Conservation (phyloP, 305 asterid species). For the Fraxinus albicans region DNA sequence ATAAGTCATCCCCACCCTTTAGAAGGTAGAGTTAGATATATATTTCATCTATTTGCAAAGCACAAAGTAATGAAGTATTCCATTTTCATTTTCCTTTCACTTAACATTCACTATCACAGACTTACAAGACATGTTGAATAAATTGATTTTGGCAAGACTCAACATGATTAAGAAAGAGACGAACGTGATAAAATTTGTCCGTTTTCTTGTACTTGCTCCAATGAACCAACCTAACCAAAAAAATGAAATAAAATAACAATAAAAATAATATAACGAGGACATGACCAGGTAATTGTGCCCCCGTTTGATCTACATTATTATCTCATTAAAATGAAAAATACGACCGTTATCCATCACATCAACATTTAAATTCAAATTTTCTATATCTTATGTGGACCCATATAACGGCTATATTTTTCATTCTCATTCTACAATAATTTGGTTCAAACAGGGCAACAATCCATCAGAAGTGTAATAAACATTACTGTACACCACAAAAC, state of each 20-base stretch:
- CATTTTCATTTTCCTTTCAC: background rate
- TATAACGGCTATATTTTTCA: too few species aligned
- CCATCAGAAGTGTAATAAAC: background rate
- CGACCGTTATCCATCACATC: too few species aligned
- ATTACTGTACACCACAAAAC: background rate
- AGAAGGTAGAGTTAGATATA: background rate
- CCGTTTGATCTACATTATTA: too few species aligned
- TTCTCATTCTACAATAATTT: too few species aligned
- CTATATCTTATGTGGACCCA: too few species aligned
- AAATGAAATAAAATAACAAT: background rate
- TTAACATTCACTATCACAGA: background rate
- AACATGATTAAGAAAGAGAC: background rate
- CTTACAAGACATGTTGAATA: background rate
- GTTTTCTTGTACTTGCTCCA: background rate
- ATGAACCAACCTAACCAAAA: background rate
- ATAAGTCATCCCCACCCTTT: background rate
- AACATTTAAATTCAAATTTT: too few species aligned
- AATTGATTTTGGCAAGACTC: background rate
- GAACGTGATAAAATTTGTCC: background rate
- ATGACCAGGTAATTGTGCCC: background rate
- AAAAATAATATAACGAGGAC: background rate
- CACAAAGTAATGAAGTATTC: background rate
- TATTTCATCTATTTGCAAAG: background rate
- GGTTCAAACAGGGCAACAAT: background rate
- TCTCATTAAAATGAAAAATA: too few species aligned